These are phyloP conservation scores for Microcyclospora pomicola DNA, from an alignment of 2,329 filamentous ascomycete genomes.

Conservation along the genomic window DNA sequence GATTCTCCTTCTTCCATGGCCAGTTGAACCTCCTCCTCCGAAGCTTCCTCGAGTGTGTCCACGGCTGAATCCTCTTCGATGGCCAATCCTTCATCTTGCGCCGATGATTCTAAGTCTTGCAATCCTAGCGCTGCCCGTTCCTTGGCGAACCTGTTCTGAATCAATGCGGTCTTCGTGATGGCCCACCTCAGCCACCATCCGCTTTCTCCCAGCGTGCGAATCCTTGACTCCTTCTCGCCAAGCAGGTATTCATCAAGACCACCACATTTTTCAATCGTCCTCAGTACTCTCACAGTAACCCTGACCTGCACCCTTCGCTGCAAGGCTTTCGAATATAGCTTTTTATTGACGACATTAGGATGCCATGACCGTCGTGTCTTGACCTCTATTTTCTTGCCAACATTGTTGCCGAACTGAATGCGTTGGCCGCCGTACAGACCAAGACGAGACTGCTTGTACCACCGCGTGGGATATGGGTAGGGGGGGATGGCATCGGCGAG, in stretches of 20 bases:
- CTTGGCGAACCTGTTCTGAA: conserved; percentile 51
- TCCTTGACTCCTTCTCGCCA: conserved; percentile 59
- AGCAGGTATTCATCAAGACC: conserved; percentile 86
- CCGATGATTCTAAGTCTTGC: conserved; percentile 5
- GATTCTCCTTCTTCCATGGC: conserved; percentile 9
- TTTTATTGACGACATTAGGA: conserved; percentile 56
- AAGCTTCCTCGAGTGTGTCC: conserved; percentile 7
- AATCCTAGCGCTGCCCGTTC: conserved; percentile 56
- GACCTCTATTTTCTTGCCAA: conserved; percentile 51
- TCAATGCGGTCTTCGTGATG: conserved; percentile 62
- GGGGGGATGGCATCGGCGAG: conserved; percentile 24
- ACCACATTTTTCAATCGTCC: conserved; percentile 64
- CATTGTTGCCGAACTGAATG: conserved; percentile 68
- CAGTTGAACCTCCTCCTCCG: conserved; percentile 1
- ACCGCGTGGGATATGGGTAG: conserved; percentile 56
- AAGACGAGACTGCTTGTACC: conserved; percentile 68
- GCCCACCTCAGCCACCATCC: conserved; percentile 87
- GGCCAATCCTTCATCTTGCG: conserved; percentile 6
- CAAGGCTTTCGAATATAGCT: conserved; percentile 51
- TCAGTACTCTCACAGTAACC: conserved; percentile 52
- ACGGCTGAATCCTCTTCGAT: conserved; percentile 7
- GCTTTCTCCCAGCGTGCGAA: conserved; percentile 76
- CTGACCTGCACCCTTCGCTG: conserved; percentile 51
- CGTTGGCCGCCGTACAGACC: conserved; percentile 42
- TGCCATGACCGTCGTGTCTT: conserved; percentile 63